Base-by-base conservation (phyloP, 2,329 filamentous ascomycete species). In the Microcera coccophila region DNA sequence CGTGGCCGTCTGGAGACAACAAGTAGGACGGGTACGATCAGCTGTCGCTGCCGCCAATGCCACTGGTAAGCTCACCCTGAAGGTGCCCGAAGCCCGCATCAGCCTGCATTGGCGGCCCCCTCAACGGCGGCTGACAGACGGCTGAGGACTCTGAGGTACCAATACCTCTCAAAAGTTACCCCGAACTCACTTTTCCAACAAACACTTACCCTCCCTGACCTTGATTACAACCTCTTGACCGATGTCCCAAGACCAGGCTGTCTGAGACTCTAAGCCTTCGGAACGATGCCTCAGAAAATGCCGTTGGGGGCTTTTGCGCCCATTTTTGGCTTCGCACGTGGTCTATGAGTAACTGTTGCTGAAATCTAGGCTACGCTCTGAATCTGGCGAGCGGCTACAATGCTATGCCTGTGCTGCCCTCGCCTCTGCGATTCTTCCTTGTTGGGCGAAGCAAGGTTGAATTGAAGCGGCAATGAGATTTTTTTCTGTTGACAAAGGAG, bases 1-100 rank as follows among this genome's bases (percentile, higher is more conserved):
- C 3, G 74, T 89, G 1, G 74, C 77, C 12, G 73, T 77, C 12
- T 96, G 90, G 90, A 83, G 81, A 58, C 78, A 82, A 40, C 78
- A 89, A 47, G 75, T 90, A 16, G 88, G 89, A 2, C 73, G 84
- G 42, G 75, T 96, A 43, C 80, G 87, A 47, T 82, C 83, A 18
- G 80, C 84, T 10, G 76, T 90, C n/a, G 78, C 79, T 14, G 75
- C 77, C n/a, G 79, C 75, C 18, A 86, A 84, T 47, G 73, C 76
- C 7, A 75, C 73, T 3, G 81, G 80, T 43, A 69, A 71, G 38
- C 70, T 70, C 16, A 46, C 34, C n/a, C 64, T 81, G 17, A 71
- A 60, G 49, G 75, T 93, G 19, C 88, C 88, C 3, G 51, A 47
- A 52, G 47, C 53, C 55, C 36, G 37, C 41, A 32, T 15, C 41